These are phyloP conservation scores for Aspergillus saccharolyticus DNA, from an alignment of 495 filamentous ascomycete genomes.

Conservation along the genomic window DNA sequence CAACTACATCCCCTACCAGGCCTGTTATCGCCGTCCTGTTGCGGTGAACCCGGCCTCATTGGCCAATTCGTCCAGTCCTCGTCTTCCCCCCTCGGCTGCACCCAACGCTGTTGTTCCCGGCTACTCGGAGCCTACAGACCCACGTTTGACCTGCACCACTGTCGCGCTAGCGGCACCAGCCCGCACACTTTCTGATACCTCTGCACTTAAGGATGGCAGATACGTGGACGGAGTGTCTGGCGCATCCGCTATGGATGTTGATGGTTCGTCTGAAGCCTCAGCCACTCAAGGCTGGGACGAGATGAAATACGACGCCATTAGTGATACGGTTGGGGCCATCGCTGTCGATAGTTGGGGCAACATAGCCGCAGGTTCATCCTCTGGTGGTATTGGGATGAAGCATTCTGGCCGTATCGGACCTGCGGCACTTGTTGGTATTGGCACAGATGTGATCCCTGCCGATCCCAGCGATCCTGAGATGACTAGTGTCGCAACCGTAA, in stretches of 20 bases:
- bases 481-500: slow-evolving; percentile 68
- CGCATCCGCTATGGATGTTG: neutral
- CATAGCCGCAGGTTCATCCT: slow-evolving; percentile 95
- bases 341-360: slow-evolving; percentile 79
- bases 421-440: slow-evolving; percentile 86
- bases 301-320: slow-evolving; percentile 51
- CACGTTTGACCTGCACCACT: neutral
- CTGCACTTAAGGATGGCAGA: slow-evolving; percentile 1
- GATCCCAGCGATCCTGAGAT: slow-evolving; percentile 55
- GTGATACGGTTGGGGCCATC: slow-evolving; percentile 92
- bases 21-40: slow-evolving; percentile 17
- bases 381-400: slow-evolving; percentile 99
- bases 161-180: neutral
- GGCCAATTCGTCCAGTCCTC: neutral
- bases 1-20: slow-evolving; percentile 16
- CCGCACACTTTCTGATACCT: neutral
- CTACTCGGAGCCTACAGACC: neutral
- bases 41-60: slow-evolving; percentile 13
- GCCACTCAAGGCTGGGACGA: neutral
- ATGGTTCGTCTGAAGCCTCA: neutral
- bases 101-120: neutral
- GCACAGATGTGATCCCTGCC: slow-evolving; percentile 76
- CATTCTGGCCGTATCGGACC: slow-evolving; percentile 85
- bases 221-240: slow-evolving; percentile 8
- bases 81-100: neutral